These are phyloP conservation scores for Pythium folliculosum DNA, from an alignment of 352 stramenopile genomes.

Conservation along the genomic window DNA sequence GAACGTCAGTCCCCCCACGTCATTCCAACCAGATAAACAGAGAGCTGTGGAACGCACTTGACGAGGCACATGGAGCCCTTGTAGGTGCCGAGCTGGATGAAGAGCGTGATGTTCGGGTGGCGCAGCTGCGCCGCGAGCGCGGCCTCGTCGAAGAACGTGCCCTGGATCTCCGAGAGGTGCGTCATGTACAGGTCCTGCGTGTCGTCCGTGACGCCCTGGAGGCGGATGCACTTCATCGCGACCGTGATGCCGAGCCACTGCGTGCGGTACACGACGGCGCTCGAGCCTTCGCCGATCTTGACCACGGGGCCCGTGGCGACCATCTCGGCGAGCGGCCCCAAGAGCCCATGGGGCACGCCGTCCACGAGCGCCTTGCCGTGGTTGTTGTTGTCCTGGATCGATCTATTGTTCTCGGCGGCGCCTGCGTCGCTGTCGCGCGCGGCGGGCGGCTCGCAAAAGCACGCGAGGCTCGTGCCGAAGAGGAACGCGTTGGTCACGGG, in stretches of 20 bases:
- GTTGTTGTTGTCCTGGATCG: conserved; percentile 3
- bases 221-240: conserved; percentile 71
- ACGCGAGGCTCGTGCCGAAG: conserved; percentile 65
- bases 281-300: conserved; percentile 71
- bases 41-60: conserved; percentile 62
- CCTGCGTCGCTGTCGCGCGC: neutral
- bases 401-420: neutral
- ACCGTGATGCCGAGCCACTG: conserved; percentile 78
- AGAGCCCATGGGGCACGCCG: neutral
- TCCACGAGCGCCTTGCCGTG: neutral
- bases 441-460: conserved; percentile 29
- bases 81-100: conserved; percentile 71
- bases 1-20: too few species aligned
- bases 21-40: too few species aligned
- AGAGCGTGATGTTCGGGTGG: conserved; percentile 77
- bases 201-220: conserved; percentile 45
- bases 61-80: conserved; percentile 68
- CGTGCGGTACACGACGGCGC: conserved; percentile 63
- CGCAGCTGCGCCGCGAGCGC: conserved; percentile 59
- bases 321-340: conserved; percentile 54
- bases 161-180: conserved; percentile 56
- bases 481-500: conserved; percentile 64
- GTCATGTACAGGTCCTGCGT: conserved; percentile 68
- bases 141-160: conserved; percentile 70
- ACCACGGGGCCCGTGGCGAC: conserved; percentile 54